Conservation (phyloP, 2,329 filamentous ascomycete species). For the Chrysosporium queenslandicum region DNA sequence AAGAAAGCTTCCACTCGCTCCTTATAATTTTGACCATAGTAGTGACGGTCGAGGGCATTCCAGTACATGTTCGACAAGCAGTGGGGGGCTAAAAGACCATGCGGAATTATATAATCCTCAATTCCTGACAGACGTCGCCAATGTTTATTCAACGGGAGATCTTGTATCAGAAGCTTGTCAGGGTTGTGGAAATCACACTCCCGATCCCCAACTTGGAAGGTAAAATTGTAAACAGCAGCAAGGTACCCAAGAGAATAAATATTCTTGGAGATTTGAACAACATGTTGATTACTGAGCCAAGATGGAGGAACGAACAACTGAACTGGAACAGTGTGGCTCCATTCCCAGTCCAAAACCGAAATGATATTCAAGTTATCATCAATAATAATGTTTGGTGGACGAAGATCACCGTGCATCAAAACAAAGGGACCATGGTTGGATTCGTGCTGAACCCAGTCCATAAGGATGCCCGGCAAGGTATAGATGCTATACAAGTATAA, state of each 20-base stretch:
- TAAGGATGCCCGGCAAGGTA: constrained; percentile 3
- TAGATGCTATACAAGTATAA: constrained; percentile 13
- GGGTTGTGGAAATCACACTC: not conserved
- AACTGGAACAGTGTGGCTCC: constrained; percentile 12
- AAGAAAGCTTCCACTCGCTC: constrained; percentile 2
- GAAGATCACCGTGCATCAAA: constrained; percentile 16
- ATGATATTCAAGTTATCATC: constrained; percentile 12
- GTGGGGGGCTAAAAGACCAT: not conserved
- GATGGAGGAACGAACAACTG: constrained; percentile 12
- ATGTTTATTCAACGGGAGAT: too few species aligned
- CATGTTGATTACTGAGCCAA: not conserved
- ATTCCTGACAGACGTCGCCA: not conserved
- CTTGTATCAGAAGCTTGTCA: not conserved
- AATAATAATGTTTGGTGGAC: constrained; percentile 13
- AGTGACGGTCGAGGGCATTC: too few species aligned
- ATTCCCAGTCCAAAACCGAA: constrained; percentile 12
- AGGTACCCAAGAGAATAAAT: too few species aligned
- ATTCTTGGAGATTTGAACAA: not conserved
- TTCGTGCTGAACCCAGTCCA: constrained; percentile 13
- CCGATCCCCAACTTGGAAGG: too few species aligned
- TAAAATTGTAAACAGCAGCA: too few species aligned
- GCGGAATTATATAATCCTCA: not conserved
- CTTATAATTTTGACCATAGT: too few species aligned
- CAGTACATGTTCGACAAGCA: not conserved
- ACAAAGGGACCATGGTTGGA: constrained; percentile 13